Base-by-base conservation (phyloP, 2,329 filamentous ascomycete species). In the Ophiocordyceps camponoti-floridani region DNA sequence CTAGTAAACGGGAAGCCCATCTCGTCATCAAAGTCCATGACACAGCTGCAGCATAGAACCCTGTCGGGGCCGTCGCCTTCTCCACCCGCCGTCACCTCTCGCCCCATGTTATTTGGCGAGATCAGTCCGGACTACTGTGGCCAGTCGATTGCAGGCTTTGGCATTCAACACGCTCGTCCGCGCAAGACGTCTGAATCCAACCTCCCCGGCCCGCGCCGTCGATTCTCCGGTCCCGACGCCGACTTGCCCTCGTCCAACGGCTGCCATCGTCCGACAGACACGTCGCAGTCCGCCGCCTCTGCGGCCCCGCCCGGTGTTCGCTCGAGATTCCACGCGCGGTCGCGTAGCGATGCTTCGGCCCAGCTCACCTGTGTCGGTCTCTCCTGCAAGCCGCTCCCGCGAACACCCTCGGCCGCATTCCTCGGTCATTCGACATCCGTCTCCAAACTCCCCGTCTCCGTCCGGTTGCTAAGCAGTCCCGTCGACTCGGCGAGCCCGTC, bases 181-280 rank as follows among this genome's bases (percentile, higher is more conserved):
- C 68, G 80, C 49, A 72, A 80, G 59, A 79, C 79, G 19, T 84
- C 82, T 40, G 84, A 88, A 54, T 79, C 82, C n/a, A 77, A 71
- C 56, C 61, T 70, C 47, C 65, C 60, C 48, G 54, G 57, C 42
- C 69, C 73, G 50, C 67, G 69, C 45, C 66, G 73, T 51, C 77
- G 68, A 51, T 63, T 70, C 47, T 78, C 75, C 41, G 67, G 77
- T 51, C 62, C 68, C 37, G 70, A 74, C 49, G 57, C 65, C 46
- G 73, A 80, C 49, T 74, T 77, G 13, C 62, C 73, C 13, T 84
- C 80, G 4, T 78, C 80, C 11, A 78, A 75, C 40, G 76, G 77
- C 46, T 82, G 77, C 75, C 81, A 82, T 58, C 68, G 67, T 44
- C 56, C 57, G 43, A 58, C 55, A 47, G 49, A 57, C 47, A 53